Base-by-base conservation (phyloP, 2,329 filamentous ascomycete genomes). In the Berkeleyomyces basicola region DNA sequence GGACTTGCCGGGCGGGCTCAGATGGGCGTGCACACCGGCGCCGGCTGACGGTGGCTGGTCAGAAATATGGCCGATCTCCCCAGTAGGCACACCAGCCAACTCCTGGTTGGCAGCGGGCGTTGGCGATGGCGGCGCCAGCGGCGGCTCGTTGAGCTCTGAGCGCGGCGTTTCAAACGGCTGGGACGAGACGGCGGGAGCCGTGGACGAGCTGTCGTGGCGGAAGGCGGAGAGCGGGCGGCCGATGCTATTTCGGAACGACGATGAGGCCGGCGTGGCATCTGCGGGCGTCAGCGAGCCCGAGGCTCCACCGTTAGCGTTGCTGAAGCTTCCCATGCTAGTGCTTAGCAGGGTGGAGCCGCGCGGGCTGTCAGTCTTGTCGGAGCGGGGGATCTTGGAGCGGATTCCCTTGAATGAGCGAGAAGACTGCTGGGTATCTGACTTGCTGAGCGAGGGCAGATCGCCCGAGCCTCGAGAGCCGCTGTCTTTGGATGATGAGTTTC, bases 1-100 rank as follows among this genome's bases (percentile, higher is more conserved):
- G 0, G 92, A 93, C 71, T 93, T 87, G 59, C 89, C 90, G 0
- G 90, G 88, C 67, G 87, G 83, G 68, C 86, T 83, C 63, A 80
- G 72, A 70, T 82, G 74, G 68, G 79, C 72, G 73, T 78, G 77
- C 71, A 82, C 72, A 72, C 82, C 76, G 66, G 81, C 80, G 69
- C 68, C 79, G 42, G 86, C 86, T 9, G 83, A 83, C 1, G 90
- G 90, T 37, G 91, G 92, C 65, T 86, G 86, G 70, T 97, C 93
- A 11, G 92, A 97, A 23, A 99, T 90, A 68, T 91, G 85, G 70
- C 95, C 93, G 49, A 99, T 90, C 73, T 99, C 93, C 63, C 92
- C 91, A 61, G 87, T 83, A 73, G 95, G 88, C 51, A 90, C 91
- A 57, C 86, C 86, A 70, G 81, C 82, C 51, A 96, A 83, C 72